These are phyloP conservation scores for Lepidopterella palustris DNA, from an alignment of 495 filamentous ascomycete species.

Conservation along the genomic window DNA sequence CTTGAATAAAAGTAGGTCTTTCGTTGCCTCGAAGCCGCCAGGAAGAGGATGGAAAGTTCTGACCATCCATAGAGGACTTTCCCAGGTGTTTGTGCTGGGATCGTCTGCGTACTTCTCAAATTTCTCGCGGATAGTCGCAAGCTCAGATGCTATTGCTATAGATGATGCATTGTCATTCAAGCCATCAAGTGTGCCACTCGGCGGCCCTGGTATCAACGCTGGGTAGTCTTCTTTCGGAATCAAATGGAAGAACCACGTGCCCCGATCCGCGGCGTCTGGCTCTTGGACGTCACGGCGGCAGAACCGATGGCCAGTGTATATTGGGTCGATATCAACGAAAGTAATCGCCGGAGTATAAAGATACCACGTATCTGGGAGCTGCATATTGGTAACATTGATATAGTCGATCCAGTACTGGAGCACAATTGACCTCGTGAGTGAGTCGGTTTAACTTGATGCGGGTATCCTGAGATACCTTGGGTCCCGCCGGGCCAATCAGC, in stretches of 20 bases:
- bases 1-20: background rate
- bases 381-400: no score
- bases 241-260: conserved; percentile 7
- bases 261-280: background rate
- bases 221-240: background rate
- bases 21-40: background rate
- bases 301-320: conserved; percentile 9
- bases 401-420: conserved; percentile 1
- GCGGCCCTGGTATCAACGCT: background rate
- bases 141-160: no score
- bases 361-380: background rate
- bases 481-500: background rate
- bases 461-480: background rate
- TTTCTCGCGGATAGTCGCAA: no score
- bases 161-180: background rate
- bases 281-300: conserved; percentile 6
- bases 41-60: conserved; percentile 11
- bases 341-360: no score
- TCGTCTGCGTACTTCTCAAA: no score
- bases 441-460: conserved; percentile 2
- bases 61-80: background rate
- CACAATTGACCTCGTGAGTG: conserved; percentile 5
- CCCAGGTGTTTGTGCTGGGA: background rate
- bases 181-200: background rate
- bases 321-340: conserved; percentile 5